phyloP scores from a whole-genome alignment of 768 basidiomycete species.

The Psilocybe cubensis region DNA sequence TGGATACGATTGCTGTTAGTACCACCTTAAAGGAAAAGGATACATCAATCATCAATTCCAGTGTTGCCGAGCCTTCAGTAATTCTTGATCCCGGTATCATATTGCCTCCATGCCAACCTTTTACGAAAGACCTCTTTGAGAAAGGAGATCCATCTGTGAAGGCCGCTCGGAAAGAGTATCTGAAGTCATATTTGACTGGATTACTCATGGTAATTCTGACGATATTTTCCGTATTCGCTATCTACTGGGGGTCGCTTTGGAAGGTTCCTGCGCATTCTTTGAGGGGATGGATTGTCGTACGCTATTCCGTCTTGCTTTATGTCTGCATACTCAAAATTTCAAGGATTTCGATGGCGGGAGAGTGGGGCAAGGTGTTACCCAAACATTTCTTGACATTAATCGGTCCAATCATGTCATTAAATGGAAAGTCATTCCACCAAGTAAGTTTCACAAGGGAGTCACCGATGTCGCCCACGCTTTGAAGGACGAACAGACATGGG shows the following conservation, averaged over 20 bases:
- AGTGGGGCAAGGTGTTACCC: slow-evolving; percentile 49
- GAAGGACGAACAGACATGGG: slow-evolving; percentile 54
- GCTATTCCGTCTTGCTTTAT: background rate
- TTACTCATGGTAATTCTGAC: slow-evolving; percentile 40
- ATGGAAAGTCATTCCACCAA: slow-evolving; percentile 43
- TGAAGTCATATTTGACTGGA: slow-evolving; percentile 43
- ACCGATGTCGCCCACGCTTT: slow-evolving; percentile 45
- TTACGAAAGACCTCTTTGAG: slow-evolving; percentile 26
- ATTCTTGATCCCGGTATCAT: background rate
- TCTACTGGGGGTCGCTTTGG: slow-evolving; percentile 63
- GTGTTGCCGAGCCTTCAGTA: background rate
- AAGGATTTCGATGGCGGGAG: slow-evolving; percentile 65
- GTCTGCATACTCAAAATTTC: background rate
- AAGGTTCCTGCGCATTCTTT: slow-evolving; percentile 45
- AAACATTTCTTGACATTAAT: slow-evolving; percentile 26
- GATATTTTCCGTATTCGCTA: slow-evolving; percentile 53
- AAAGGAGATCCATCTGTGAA: slow-evolving; percentile 21
- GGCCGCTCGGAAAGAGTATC: slow-evolving; percentile 41
- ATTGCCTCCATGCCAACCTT: background rate
- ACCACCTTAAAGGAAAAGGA: background rate
- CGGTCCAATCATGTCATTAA: slow-evolving; percentile 29
- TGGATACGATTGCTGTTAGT: background rate
- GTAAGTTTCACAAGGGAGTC: slow-evolving; percentile 44
- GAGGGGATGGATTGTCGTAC: slow-evolving; percentile 42
- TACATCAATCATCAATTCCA: background rate